Conservation (phyloP, 805 yeast species). For the Barnettozyma sucrosica region DNA sequence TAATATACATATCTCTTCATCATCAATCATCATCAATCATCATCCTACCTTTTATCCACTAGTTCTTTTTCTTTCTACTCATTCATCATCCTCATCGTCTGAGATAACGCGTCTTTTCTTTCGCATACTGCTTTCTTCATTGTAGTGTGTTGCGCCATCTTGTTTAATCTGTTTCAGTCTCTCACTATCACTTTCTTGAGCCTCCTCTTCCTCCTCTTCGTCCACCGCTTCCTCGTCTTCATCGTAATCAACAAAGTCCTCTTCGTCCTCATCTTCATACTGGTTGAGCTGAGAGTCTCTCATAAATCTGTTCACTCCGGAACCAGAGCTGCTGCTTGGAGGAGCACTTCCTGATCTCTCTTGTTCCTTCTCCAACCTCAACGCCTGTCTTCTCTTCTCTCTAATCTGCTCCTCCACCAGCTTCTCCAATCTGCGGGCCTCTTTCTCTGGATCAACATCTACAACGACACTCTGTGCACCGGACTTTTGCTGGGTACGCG, state of each 20-base stretch:
- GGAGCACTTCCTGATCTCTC: conserved; percentile 46
- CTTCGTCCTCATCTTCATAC: conserved; percentile 47
- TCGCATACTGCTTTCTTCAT: conserved; percentile 21
- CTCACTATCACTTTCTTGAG: conserved; percentile 42
- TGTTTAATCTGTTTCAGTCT: conserved; percentile 27
- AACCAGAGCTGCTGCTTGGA: conserved; percentile 20
- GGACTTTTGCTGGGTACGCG: conserved; percentile 29
- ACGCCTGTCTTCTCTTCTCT: conserved; percentile 58
- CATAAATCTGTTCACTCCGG: conserved; percentile 16
- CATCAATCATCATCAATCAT: too few relatives aligned
- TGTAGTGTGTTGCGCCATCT: conserved; percentile 49
- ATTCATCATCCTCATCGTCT: conserved; percentile 47
- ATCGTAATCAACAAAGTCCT: conserved; percentile 27
- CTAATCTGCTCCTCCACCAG: conserved; percentile 58
- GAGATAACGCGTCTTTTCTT: conserved; percentile 47
- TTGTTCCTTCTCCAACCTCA: conserved; percentile 46
- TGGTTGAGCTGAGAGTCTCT: conserved; percentile 24
- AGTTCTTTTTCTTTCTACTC: not conserved
- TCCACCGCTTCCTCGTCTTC: conserved; percentile 36
- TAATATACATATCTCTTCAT: not conserved
- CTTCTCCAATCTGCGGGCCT: conserved; percentile 61
- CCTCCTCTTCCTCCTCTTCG: conserved; percentile 31
- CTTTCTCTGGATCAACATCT: conserved; percentile 61
- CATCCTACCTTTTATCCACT: too few relatives aligned
- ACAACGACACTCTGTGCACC: conserved; percentile 37